phyloP scores from a whole-genome alignment of 1,284 basidiomycete genomes.

The Cutaneotrichosporon dermatis region DNA sequence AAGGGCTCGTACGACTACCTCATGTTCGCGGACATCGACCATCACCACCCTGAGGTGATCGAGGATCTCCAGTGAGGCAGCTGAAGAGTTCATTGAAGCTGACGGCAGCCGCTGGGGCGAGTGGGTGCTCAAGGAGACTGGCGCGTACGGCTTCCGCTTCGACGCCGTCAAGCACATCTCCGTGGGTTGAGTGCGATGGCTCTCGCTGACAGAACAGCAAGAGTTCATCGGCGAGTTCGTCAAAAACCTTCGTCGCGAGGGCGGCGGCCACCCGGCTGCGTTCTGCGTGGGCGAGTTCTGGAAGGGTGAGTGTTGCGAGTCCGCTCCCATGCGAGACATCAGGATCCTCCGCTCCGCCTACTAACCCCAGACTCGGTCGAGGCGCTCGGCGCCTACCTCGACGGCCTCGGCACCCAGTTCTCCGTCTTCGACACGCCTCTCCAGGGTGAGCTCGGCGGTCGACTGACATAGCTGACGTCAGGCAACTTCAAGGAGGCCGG shows the following conservation, averaged over 20 bases:
- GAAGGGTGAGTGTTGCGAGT: conserved; percentile 41
- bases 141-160: conserved; percentile 73
- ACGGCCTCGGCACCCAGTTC: conserved; percentile 54
- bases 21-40: conserved; percentile 55
- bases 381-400: conserved; percentile 40
- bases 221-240: conserved; percentile 56
- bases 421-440: conserved; percentile 57
- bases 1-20: conserved; percentile 53
- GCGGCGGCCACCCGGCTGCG: conserved; percentile 44
- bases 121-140: conserved; percentile 66
- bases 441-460: conserved; percentile 39
- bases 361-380: conserved; percentile 39
- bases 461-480: not conserved
- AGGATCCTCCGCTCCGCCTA: not conserved
- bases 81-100: conserved; percentile 11
- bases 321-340: no score
- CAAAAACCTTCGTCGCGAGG: conserved; percentile 52
- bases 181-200: no score
- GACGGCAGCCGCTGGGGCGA: conserved; percentile 53
- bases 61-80: conserved; percentile 37
- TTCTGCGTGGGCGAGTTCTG: conserved; percentile 58
- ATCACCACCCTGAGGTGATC: conserved; percentile 70
- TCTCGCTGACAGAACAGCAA: conserved; percentile 4
- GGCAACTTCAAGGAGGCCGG: conserved; percentile 54
- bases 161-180: conserved; percentile 72